phyloP scores from a whole-genome alignment of 2,329 filamentous ascomycete species.

The Aspergillus sp. region DNA sequence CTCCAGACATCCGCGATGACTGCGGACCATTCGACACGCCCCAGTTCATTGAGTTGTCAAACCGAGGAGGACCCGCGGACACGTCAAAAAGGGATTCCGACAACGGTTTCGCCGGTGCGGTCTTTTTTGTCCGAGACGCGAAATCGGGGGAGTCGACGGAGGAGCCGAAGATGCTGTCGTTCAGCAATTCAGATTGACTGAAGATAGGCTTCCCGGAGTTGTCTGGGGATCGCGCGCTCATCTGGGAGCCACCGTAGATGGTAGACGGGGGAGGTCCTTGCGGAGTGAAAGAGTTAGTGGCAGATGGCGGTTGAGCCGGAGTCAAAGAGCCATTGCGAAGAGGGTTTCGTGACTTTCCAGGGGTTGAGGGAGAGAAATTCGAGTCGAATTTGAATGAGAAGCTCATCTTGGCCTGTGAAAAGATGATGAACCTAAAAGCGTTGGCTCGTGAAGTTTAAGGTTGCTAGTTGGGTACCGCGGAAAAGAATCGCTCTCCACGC shows the following conservation, averaged over 20 bases:
- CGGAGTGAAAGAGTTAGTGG: slow-evolving; percentile 56
- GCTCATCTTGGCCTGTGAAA: slow-evolving; percentile 28
- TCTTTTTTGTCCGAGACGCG: slow-evolving; percentile 29
- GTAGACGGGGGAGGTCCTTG: slow-evolving; percentile 54
- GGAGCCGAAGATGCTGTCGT: slow-evolving; percentile 39
- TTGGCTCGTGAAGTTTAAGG: neutral
- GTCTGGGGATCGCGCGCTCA: slow-evolving; percentile 36
- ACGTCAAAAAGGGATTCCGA: slow-evolving; percentile 30
- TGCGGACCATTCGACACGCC: slow-evolving; percentile 25
- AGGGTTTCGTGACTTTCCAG: slow-evolving; percentile 37
- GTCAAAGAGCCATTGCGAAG: slow-evolving; percentile 54
- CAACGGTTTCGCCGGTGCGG: slow-evolving; percentile 23
- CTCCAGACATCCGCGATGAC: slow-evolving; percentile 28
- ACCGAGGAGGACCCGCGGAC: slow-evolving; percentile 25
- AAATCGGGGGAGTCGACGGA: slow-evolving; percentile 37
- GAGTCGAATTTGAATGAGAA: slow-evolving; percentile 38
- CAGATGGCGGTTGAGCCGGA: slow-evolving; percentile 58
- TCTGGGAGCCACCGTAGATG: slow-evolving; percentile 53
- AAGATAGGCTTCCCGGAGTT: slow-evolving; percentile 38
- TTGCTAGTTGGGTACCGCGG: slow-evolving; percentile 2
- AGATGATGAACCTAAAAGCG: neutral
- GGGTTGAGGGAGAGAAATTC: slow-evolving; percentile 38
- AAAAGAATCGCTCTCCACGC: slow-evolving; percentile 4
- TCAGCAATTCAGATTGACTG: slow-evolving; percentile 36
- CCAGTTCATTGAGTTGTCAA: slow-evolving; percentile 28